Evolutionary conservation across 345 rosid species (phyloP).

Genomic region (Arabis hirsuta): DNA sequence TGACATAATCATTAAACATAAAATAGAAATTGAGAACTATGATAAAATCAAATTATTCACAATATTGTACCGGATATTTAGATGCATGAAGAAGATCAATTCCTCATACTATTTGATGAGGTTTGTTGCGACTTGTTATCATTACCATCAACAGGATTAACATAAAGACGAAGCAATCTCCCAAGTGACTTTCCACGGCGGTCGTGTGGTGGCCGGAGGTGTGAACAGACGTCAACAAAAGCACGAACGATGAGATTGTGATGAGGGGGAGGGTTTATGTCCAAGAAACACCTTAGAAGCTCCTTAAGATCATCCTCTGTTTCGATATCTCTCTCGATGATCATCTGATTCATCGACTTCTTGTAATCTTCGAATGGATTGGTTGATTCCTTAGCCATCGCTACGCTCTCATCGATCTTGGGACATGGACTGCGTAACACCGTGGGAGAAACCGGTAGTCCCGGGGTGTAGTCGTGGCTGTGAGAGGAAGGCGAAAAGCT

Average conservation of each 20-base stretch:
- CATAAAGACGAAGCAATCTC: slow-evolving; percentile 41
- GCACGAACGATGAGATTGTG: slow-evolving; percentile 42
- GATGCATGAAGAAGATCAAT: background rate
- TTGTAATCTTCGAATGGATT: slow-evolving; percentile 45
- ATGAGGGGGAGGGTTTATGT: slow-evolving; percentile 42
- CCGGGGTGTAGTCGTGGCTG: slow-evolving; percentile 28
- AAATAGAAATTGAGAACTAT: background rate
- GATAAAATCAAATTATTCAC: background rate
- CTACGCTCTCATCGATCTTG: slow-evolving; percentile 45
- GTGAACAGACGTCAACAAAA: slow-evolving; percentile 44
- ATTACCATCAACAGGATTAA: slow-evolving; percentile 25
- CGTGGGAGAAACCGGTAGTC: slow-evolving; percentile 40
- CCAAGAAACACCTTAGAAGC: slow-evolving; percentile 46
- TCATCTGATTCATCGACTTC: slow-evolving; percentile 44
- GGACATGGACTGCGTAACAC: slow-evolving; percentile 46
- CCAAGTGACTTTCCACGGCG: slow-evolving; percentile 45
- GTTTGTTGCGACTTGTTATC: slow-evolving; percentile 4
- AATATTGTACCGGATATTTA: slow-evolving; percentile 8
- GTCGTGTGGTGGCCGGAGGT: slow-evolving; percentile 39
- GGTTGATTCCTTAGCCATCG: slow-evolving; percentile 38
- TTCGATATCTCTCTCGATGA: slow-evolving; percentile 36
- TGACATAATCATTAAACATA: background rate
- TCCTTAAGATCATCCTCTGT: slow-evolving; percentile 44
- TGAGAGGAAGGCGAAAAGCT: slow-evolving; percentile 17
- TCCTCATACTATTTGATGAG: slow-evolving; percentile 14